Evolutionary conservation across 257 asterid genomes (phyloP).

Genomic region (Cruciata laevipes): DNA sequence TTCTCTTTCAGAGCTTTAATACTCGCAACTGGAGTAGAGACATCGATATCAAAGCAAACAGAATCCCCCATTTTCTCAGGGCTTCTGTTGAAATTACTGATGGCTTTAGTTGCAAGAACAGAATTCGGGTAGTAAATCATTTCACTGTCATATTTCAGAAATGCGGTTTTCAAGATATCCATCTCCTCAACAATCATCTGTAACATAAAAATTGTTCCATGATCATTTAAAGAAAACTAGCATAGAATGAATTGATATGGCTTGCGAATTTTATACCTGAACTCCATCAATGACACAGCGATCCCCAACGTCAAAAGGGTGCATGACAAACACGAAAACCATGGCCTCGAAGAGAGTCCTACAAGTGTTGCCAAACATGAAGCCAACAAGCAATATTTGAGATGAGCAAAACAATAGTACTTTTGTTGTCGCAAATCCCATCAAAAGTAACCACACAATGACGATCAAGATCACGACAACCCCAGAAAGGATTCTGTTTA

Average conservation of each 20-base stretch:
- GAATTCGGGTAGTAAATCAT: conserved; percentile 31
- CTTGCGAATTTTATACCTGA: conserved; percentile 8
- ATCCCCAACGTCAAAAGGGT: conserved; percentile 29
- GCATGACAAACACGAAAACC: conserved; percentile 22
- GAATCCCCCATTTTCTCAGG: conserved; percentile 68
- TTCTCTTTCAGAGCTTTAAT: conserved; percentile 40
- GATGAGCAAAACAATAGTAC: conserved; percentile 17
- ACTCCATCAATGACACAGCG: conserved; percentile 27
- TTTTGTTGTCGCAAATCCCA: conserved; percentile 25
- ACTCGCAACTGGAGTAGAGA: conserved; percentile 51
- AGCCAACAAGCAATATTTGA: conserved; percentile 15
- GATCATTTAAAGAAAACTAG: not conserved
- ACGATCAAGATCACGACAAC: conserved; percentile 8
- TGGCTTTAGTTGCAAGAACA: conserved; percentile 16
- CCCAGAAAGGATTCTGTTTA: conserved; percentile 21
- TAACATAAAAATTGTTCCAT: not conserved
- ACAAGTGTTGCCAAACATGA: conserved; percentile 21
- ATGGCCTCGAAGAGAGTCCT: conserved; percentile 25
- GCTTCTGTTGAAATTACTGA: conserved; percentile 42
- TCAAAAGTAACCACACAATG: conserved; percentile 25
- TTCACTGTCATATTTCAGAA: conserved; percentile 20
- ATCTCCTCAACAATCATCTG: conserved; percentile 34
- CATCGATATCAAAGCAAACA: conserved; percentile 62
- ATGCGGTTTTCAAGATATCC: conserved; percentile 25
- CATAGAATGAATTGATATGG: not conserved